Percentiles rank a stretch among this genome's conserved stretches.
Conservation (phyloP, 2,329 filamentous ascomycete species). For the Scedosporium dehoogii region DNA sequence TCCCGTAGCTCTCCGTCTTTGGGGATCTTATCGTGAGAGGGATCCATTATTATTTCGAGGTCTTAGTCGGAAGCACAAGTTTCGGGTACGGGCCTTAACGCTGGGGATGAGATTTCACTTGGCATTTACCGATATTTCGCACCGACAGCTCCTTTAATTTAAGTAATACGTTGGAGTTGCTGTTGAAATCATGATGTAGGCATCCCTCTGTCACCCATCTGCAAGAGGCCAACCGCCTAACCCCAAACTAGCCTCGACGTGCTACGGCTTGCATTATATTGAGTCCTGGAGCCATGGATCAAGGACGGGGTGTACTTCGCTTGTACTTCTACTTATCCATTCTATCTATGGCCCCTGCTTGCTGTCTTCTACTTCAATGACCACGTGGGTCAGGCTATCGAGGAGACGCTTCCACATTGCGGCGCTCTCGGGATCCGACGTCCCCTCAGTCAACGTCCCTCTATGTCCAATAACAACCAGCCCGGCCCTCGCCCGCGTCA, state of each 20-base stretch:
- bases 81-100: too few species aligned
- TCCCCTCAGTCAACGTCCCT: slow-evolving; percentile 17
- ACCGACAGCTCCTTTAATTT: too few species aligned
- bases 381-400: background rate
- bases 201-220: background rate
- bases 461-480: slow-evolving; percentile 21
- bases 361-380: background rate
- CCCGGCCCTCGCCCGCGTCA: slow-evolving; percentile 25
- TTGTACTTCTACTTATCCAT: background rate
- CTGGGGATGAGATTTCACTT: too few species aligned
- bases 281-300: background rate
- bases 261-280: background rate
- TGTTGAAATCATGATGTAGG: too few species aligned
- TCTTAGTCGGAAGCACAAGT: too few species aligned
- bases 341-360: background rate
- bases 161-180: too few species aligned
- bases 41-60: too few species aligned
- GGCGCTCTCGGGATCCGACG: slow-evolving; percentile 3
- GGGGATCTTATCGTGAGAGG: too few species aligned
- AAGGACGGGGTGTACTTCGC: background rate
- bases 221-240: background rate
- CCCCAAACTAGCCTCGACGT: too few species aligned
- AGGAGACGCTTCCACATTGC: background rate
- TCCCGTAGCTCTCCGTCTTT: too few species aligned
- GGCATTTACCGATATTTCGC: too few species aligned